Evolutionary conservation across 345 rosid genomes (phyloP).

Genomic region (Theobroma cacao): DNA sequence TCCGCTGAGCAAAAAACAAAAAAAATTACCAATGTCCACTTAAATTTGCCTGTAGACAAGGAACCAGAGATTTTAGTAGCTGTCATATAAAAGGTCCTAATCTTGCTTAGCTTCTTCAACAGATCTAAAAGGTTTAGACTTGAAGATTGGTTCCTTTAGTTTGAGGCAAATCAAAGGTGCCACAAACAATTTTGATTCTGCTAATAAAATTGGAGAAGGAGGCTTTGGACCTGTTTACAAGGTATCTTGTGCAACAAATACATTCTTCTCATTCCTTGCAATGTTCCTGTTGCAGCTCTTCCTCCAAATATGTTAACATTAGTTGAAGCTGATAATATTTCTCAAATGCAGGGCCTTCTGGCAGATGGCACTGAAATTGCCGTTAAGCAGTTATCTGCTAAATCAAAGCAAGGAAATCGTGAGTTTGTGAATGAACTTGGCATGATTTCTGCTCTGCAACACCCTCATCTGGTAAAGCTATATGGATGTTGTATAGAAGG

Average conservation of each 20-base stretch:
- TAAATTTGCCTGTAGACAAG: not conserved
- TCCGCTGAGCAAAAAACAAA: too few relatives aligned
- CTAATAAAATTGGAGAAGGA: slow-evolving; percentile 44
- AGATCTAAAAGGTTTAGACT: slow-evolving; percentile 26
- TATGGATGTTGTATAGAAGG: slow-evolving; percentile 46
- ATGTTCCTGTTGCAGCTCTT: not conserved
- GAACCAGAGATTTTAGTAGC: not conserved
- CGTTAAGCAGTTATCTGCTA: slow-evolving; percentile 52
- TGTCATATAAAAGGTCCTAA: slow-evolving; percentile 5
- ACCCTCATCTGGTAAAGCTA: slow-evolving; percentile 43
- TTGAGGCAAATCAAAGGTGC: slow-evolving; percentile 33
- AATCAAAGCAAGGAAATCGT: slow-evolving; percentile 44
- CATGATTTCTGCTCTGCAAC: slow-evolving; percentile 39
- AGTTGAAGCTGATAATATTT: slow-evolving; percentile 23
- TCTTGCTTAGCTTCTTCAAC: slow-evolving; percentile 13
- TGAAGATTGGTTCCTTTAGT: slow-evolving; percentile 28
- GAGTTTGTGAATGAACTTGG: slow-evolving; percentile 47
- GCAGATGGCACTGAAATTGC: slow-evolving; percentile 55
- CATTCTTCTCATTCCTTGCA: not conserved
- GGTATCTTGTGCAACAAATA: slow-evolving; percentile 15
- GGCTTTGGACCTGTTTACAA: slow-evolving; percentile 46
- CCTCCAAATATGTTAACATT: slow-evolving; percentile 25
- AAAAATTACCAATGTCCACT: not conserved
- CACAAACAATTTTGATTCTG: slow-evolving; percentile 35
- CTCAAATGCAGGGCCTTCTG: slow-evolving; percentile 39